Conservation (phyloP, 2,329 filamentous ascomycete genomes). For the Purpureocillium lavendulum region DNA sequence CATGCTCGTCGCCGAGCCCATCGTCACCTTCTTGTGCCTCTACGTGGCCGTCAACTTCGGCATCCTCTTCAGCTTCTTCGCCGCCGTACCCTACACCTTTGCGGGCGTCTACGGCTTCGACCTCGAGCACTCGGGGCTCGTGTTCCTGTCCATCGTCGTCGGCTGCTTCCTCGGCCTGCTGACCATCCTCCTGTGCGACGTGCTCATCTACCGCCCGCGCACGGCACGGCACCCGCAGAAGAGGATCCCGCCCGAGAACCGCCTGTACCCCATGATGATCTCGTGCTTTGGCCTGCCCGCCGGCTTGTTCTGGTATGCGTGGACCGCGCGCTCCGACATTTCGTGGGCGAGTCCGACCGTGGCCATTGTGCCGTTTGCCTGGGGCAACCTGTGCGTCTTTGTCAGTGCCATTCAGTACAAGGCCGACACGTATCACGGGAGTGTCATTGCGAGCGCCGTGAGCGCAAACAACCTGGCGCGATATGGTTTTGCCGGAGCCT, state of each 20-base stretch:
- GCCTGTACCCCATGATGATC: constrained; percentile 51
- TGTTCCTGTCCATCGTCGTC: constrained; percentile 36
- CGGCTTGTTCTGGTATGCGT: constrained; percentile 53
- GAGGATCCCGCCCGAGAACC: constrained; percentile 42
- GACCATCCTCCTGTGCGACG: constrained; percentile 32
- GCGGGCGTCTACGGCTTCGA: constrained; percentile 33
- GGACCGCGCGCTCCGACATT: constrained; percentile 37
- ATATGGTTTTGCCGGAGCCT: constrained; percentile 46
- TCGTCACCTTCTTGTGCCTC: constrained; percentile 46
- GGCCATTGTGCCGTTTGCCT: constrained; percentile 47
- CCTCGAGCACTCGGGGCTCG: constrained; percentile 30
- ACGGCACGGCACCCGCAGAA: constrained; percentile 20
- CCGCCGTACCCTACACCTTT: constrained; percentile 41
- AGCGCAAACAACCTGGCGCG: constrained; percentile 51
- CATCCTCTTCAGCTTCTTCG: constrained; percentile 45
- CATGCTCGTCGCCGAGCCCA: constrained; percentile 55
- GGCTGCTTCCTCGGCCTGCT: constrained; percentile 35
- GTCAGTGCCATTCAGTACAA: constrained; percentile 43
- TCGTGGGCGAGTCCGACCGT: constrained; percentile 43
- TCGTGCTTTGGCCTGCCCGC: constrained; percentile 44
- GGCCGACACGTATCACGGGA: constrained; percentile 46
- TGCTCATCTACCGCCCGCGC: constrained; percentile 30
- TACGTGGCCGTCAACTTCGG: constrained; percentile 44
- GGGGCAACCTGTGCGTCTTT: constrained; percentile 53
- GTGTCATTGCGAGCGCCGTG: constrained; percentile 47